A percentile compares a stretch with the other conserved stretches of the same genome.
phyloP scores from a whole-genome alignment of 768 basidiomycete genomes.

The Boletus vermiculosoides region DNA sequence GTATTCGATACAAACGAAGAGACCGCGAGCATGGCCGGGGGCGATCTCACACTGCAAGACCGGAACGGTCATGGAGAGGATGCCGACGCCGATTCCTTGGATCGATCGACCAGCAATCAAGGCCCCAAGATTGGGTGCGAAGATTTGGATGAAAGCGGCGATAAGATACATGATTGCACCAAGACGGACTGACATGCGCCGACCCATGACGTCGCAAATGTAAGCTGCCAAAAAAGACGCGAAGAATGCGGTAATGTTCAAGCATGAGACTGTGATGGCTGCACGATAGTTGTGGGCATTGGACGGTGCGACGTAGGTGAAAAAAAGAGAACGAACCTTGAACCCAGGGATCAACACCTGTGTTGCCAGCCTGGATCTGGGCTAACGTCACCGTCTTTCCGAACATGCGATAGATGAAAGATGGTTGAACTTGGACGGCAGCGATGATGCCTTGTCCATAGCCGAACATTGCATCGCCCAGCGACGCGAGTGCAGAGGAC shows the following conservation, averaged over 20 bases:
- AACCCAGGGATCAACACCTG: slow-evolving; percentile 45
- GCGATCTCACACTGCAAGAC: slow-evolving; percentile 50
- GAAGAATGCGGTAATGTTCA: slow-evolving; percentile 50
- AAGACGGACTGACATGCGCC: slow-evolving; percentile 49
- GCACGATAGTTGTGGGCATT: background rate
- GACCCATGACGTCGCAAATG: slow-evolving; percentile 49
- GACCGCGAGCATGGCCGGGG: slow-evolving; percentile 47
- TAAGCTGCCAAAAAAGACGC: slow-evolving; percentile 47
- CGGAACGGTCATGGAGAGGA: slow-evolving; percentile 52
- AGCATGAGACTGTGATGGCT: slow-evolving; percentile 51
- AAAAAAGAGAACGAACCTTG: slow-evolving; percentile 37
- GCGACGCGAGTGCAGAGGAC: slow-evolving; percentile 52
- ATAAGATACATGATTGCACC: slow-evolving; percentile 50
- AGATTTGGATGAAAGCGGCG: slow-evolving; percentile 50
- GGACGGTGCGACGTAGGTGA: background rate
- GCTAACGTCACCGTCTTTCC: slow-evolving; percentile 43
- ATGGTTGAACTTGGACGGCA: slow-evolving; percentile 50
- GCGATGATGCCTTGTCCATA: slow-evolving; percentile 55
- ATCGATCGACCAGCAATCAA: slow-evolving; percentile 45
- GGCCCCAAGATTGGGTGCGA: slow-evolving; percentile 42
- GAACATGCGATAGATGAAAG: slow-evolving; percentile 50
- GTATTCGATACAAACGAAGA: slow-evolving; percentile 54
- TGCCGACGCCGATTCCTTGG: slow-evolving; percentile 49
- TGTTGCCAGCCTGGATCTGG: slow-evolving; percentile 43
- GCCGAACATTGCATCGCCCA: slow-evolving; percentile 58